Conservation (phyloP, 2,329 filamentous ascomycete genomes). For the Penicillium verrucosum region DNA sequence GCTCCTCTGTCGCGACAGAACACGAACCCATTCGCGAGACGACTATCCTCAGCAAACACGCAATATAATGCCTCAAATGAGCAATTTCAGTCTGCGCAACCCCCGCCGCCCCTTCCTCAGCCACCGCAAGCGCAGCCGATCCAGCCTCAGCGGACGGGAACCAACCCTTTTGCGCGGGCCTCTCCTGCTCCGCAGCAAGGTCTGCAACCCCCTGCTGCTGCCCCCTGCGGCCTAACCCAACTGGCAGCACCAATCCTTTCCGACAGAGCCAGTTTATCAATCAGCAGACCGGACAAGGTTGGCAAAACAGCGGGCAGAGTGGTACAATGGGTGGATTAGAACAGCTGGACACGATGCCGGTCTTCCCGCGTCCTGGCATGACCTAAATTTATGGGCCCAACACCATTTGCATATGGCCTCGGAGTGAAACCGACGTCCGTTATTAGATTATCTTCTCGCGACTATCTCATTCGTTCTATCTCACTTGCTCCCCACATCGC, state of each 20-base stretch:
- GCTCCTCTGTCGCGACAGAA: conserved; percentile 58
- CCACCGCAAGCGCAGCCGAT: conserved; percentile 40
- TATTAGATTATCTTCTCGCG: conserved; percentile 3
- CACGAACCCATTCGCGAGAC: conserved; percentile 85
- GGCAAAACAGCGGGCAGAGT: conserved; percentile 71
- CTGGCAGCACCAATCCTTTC: conserved; percentile 92
- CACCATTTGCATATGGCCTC: neutral
- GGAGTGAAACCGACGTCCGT: conserved; percentile 1
- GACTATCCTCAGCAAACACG: conserved; percentile 36
- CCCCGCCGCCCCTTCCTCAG: conserved; percentile 38
- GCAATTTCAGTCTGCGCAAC: conserved; percentile 22
- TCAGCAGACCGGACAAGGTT: conserved; percentile 80
- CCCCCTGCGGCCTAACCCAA: conserved; percentile 69
- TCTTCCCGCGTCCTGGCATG: conserved; percentile 77
- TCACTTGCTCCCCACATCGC: conserved; percentile 1
- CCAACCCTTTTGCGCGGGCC: conserved; percentile 67
- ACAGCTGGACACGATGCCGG: conserved; percentile 70
- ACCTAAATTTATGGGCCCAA: conserved; percentile 16
- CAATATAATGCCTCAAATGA: conserved; percentile 25
- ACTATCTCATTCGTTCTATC: conserved; percentile 8
- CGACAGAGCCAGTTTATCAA: conserved; percentile 87
- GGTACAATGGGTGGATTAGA: conserved; percentile 75
- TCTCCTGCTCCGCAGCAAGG: conserved; percentile 36
- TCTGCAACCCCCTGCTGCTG: conserved; percentile 31
- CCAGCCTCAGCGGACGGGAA: conserved; percentile 62